These are phyloP conservation scores for Dysphania ambrosioides DNA, from an alignment of 148 eudicot genomes.

Conservation along the genomic window DNA sequence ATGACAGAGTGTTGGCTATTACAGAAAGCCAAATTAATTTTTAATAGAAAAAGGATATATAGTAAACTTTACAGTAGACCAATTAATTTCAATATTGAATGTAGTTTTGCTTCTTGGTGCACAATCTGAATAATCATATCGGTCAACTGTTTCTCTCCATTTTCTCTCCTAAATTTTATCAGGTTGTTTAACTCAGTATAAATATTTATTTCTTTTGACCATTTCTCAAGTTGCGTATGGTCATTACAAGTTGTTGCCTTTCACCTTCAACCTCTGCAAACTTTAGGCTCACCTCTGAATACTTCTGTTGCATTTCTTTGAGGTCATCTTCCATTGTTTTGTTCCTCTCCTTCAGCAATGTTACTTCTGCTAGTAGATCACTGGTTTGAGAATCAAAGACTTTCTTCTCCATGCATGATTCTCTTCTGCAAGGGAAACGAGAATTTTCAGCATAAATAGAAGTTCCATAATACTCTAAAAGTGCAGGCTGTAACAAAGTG, in stretches of 20 bases:
- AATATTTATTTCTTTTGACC: constrained; percentile 49
- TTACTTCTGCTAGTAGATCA: constrained; percentile 46
- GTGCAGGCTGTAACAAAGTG: neutral
- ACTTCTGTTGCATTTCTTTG: constrained; percentile 88
- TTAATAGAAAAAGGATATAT: no score
- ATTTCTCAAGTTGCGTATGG: constrained; percentile 57
- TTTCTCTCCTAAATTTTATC: neutral
- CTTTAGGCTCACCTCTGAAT: constrained; percentile 85
- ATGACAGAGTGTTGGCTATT: neutral
- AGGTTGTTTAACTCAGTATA: no score
- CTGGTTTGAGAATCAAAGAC: constrained; percentile 21
- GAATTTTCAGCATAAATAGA: neutral
- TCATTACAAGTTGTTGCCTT: constrained; percentile 64
- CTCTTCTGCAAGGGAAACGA: constrained; percentile 33
- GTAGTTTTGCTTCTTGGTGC: constrained; percentile 9
- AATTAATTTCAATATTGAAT: neutral
- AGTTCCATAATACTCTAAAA: neutral
- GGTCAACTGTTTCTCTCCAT: constrained; percentile 1
- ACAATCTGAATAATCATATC: neutral
- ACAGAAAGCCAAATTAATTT: neutral
- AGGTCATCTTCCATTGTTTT: constrained; percentile 60
- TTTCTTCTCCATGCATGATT: constrained; percentile 30
- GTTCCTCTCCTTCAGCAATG: constrained; percentile 50
- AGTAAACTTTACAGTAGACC: neutral
- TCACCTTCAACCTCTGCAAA: constrained; percentile 99